Base-by-base conservation (phyloP, 1,139 yeast species). In the Yamadazyma dushanensis region DNA sequence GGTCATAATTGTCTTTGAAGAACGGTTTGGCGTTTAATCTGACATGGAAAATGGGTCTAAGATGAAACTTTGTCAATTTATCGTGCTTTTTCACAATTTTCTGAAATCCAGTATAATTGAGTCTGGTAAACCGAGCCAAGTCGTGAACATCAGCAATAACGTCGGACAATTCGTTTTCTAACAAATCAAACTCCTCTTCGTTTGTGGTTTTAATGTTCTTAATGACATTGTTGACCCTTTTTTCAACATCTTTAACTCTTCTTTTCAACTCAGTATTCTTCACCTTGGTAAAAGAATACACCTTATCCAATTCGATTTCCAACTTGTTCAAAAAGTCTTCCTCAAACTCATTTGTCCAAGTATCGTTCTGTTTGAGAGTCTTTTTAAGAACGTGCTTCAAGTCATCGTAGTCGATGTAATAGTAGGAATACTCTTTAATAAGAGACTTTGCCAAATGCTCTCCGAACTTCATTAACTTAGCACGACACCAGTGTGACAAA, bases 81-180 rank as follows among this genome's bases (percentile, higher is more conserved):
- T 92, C 98, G 60, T 92, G 98, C 63, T 92, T 92, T 65, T 92
- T 92, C 56, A 92, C 80, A 50, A 92, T 92, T 62, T 92, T 92
- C 60, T 86, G 95, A 70, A 92, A 92, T 2, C 97, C 98, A 18
- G 96, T 90, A 66, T 90, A 92, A 61, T 92, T 92, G 57, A 92
- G 76, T 46, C 95, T 76, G 16, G 96, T 78, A 61, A 87, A 92
- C 60, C 92, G 90, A 47, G 96, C 96, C 55, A 92, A 74, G 61
- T 92, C 98, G 54, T 92, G 97, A 32, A 92, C 97, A 63, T 90
- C 97, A 20, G 97, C 97, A 61, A 92, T 90, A 48, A 92, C 83
- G 52, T 90, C 97, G 37, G 90, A 80, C 49, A 92, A 70, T 55
- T 89, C 97, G 48, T 86, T 94, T 63, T 92, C 97, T 50, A 92